These are phyloP conservation scores for Panicum hallii DNA, from an alignment of 202 grass and related monocot genomes.

Conservation along the genomic window DNA sequence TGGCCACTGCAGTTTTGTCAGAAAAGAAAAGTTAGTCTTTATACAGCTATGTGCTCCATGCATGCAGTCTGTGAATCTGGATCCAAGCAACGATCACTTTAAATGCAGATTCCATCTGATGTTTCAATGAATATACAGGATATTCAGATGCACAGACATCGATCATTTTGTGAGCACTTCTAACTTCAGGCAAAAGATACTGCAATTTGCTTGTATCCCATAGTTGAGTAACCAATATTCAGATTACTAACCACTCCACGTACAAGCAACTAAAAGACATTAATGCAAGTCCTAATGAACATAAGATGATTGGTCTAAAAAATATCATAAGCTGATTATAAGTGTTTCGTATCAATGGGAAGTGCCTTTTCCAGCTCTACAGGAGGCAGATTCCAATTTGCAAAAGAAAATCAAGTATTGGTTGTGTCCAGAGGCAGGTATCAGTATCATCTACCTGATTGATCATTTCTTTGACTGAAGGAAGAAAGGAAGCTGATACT, in stretches of 20 bases:
- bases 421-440: not conserved
- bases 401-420: not conserved
- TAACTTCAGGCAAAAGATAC: conserved; percentile 31
- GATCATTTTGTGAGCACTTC: conserved; percentile 45
- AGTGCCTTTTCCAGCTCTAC: not conserved
- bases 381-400: not conserved
- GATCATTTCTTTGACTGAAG: not conserved
- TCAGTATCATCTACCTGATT: conserved; percentile 1
- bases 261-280: conserved; percentile 40
- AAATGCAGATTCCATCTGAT: conserved; percentile 39
- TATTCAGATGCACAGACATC: conserved; percentile 11
- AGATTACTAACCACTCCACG: conserved; percentile 24
- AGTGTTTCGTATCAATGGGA: not conserved
- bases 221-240: conserved; percentile 25
- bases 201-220: conserved; percentile 9
- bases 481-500: not conserved
- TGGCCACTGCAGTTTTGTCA: conserved; percentile 22
- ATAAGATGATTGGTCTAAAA: not conserved
- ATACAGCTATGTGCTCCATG: not conserved
- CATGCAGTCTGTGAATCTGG: conserved; percentile 13
- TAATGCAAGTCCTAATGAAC: conserved; percentile 16
- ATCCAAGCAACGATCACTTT: not conserved
- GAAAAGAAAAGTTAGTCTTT: not conserved
- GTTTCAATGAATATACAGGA: conserved; percentile 5
- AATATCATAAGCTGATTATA: not conserved